Evolutionary conservation across 345 rosid genomes (phyloP), one percentile per base, ranked within the genome.

Genomic region (Turritis glabra): DNA sequence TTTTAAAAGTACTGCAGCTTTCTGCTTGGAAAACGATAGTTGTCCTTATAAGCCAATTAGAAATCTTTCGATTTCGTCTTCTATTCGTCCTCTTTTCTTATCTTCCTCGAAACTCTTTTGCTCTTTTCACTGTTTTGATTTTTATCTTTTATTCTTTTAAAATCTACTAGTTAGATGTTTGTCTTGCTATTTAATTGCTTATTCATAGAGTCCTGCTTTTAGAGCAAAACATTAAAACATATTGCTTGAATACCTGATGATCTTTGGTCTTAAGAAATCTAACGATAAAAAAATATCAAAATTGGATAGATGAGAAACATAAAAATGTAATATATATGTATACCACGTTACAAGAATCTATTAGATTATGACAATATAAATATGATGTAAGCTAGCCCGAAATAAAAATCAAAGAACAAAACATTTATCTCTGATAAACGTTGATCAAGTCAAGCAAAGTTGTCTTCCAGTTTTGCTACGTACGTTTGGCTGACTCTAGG

Each of bases 1-100:
- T 53, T 47, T 67, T 2, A 27, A 33, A 67, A 50, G 72, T 74
- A 74, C 44, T 57, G 73, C 60, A 47, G 53, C 73, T 47, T 66
- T 74, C 59, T 65, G 73, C 21, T 48, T 13, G 4, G 67, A 74
- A 46, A 66, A 66, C 44, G 67, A 74, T 67, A 44, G 11, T 5
- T 55, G 72, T 30, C 72, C 9, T 56, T 66, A n/a, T n/a, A n/a
- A 32, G 59, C 72, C 72, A 66, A 18, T 44, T 55, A 30, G 29
- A 62, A 40, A 52, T 37, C 69, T 59, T 51, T n/a, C 59, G 30
- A 27, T 62, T 51, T 52, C 76, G 76, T 62, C 17, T 61, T 38
- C 17, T 4, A 50, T 37, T 61, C n/a, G 68, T 21, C 50, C 54
- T 71, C 68, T 35, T 71, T 71, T 64, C 62, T 61, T 27, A 52